Evolutionary conservation across 108 stramenopile genomes (phyloP).

Genomic region (Phaeodactylum tricornutum): DNA sequence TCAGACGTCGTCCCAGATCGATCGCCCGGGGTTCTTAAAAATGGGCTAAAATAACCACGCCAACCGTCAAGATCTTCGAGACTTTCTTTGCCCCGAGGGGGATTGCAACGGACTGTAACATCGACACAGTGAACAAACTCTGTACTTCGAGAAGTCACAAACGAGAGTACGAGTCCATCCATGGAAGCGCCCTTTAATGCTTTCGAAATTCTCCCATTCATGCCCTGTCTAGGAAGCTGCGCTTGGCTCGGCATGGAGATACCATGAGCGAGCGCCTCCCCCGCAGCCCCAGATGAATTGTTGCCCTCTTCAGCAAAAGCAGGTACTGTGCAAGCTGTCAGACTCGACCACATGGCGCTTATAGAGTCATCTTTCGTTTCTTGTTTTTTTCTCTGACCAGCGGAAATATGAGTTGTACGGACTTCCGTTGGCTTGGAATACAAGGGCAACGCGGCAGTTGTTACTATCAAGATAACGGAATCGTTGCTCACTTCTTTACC

Average conservation of each 20-base stretch:
- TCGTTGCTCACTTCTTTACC: too few species aligned
- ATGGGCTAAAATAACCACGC: constrained; percentile 73
- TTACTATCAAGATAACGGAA: constrained; percentile 28
- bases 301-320: background rate
- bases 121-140: constrained; percentile 64
- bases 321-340: constrained; percentile 18
- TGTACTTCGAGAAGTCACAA: constrained; percentile 58
- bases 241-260: constrained; percentile 30
- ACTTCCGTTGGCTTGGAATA: background rate
- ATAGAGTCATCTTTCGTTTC: too few species aligned
- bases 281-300: background rate
- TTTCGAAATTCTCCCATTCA: constrained; percentile 10
- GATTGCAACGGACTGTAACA: constrained; percentile 71
- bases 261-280: too few species aligned
- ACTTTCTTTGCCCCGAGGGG: constrained; percentile 12
- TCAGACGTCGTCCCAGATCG: too few species aligned
- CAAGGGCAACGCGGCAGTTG: constrained; percentile 38
- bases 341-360: constrained; percentile 26
- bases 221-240: constrained; percentile 20
- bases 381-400: too few species aligned
- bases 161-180: constrained; percentile 61
- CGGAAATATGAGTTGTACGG: too few species aligned
- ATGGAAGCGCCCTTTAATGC: background rate
- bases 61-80: constrained; percentile 78
- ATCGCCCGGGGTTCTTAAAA: constrained; percentile 15